Base-by-base conservation (phyloP, 139 green algal genomes). In the Eudorina sp. region DNA sequence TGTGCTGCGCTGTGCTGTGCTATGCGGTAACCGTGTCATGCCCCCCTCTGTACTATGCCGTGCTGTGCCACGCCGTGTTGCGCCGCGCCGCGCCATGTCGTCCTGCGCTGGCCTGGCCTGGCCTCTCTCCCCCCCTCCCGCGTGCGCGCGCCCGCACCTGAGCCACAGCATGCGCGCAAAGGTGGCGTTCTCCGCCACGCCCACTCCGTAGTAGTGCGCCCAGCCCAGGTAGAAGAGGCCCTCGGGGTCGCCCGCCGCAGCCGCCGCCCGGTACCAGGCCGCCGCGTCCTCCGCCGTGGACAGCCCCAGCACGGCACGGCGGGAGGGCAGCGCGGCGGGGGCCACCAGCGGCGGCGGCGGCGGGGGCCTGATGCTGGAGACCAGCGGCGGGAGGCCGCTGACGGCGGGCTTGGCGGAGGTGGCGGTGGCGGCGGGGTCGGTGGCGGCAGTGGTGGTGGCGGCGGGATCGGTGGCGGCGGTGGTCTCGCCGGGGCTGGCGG, bases 171-270 rank as follows among this genome's bases (percentile, higher is more conserved):
- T 25, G 0, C 31, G 38, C 25, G 89, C 89, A 2, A 36, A n/a
- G 0, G 85, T 86, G 7, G 43, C 55, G 60, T 92, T 90, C 8
- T n/a, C 55, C 36, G 40, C 0, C 75, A 38, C 51, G 4, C 89
- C 89, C 70, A 92, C 53, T 6, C 89, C 89, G 27, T 81, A 25
- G 53, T 92, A 88, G 27, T 64, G 7, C 53, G 62, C 85, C 89
- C 89, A 92, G 79, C 79, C 89, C 43, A 90, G 58, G 41, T 86
- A 74, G 80, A 86, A 92, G 18, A 90, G 46, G 29, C 84, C 80
- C 70, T 92, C 89, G 16, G 70, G 38, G 51, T 88, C 68, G 9
- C 53, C 48, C 0, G 46, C 40, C 3, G 80, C 85, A 21, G 85
- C 89, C 3, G 89, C 84, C 2, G 70, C 51, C 2, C 53, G 41